phyloP scores from a whole-genome alignment of 2,329 filamentous ascomycete species.

The Rutstroemia sp. region DNA sequence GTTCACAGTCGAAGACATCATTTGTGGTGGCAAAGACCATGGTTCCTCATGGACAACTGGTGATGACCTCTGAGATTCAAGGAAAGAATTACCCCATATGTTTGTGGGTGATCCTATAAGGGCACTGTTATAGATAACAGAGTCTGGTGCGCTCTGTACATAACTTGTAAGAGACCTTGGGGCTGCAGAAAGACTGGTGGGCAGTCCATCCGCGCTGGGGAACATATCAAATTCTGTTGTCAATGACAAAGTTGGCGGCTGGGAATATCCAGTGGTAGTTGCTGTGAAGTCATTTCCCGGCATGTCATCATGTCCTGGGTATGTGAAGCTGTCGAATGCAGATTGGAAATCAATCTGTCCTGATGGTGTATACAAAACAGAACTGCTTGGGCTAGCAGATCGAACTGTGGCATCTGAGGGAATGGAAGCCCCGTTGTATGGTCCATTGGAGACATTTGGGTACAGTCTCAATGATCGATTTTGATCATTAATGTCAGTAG shows the following conservation, averaged over 20 bases:
- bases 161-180: constrained; percentile 17
- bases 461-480: constrained; percentile 23
- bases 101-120: constrained; percentile 16
- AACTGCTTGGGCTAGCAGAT: constrained; percentile 26
- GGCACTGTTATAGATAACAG: constrained; percentile 21
- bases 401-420: constrained; percentile 27
- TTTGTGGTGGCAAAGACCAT: constrained; percentile 20
- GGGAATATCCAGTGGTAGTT: constrained; percentile 17
- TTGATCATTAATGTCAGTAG: constrained; percentile 24
- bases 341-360: constrained; percentile 25
- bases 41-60: constrained; percentile 18
- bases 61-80: constrained; percentile 26
- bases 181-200: constrained; percentile 15
- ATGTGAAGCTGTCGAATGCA: constrained; percentile 24
- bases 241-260: constrained; percentile 16
- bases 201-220: constrained; percentile 14
- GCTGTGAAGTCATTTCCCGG: constrained; percentile 20
- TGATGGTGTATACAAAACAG: constrained; percentile 24
- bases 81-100: constrained; percentile 23
- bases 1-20: constrained; percentile 20
- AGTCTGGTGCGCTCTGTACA: constrained; percentile 12
- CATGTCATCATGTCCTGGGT: constrained; percentile 23
- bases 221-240: constrained; percentile 20
- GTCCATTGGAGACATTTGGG: constrained; percentile 22
- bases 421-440: constrained; percentile 28